Evolutionary conservation across 352 stramenopile species (phyloP), one percentile per base, ranked within the genome.

Genomic region (Poterioochromonas sp.): DNA sequence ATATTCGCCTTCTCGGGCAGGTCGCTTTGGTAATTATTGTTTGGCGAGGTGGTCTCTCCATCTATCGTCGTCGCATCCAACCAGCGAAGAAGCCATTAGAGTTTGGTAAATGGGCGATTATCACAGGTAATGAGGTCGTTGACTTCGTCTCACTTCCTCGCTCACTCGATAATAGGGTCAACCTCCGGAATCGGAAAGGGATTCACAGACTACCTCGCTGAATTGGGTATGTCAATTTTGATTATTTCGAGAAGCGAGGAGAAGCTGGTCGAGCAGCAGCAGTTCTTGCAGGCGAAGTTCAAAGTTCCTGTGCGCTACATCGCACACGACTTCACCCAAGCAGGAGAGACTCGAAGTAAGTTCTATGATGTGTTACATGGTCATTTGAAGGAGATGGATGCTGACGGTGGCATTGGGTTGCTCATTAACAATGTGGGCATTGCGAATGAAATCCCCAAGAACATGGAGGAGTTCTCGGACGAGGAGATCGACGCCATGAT

Each of bases 391-490:
- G 26, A 68, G 47, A 34, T 78, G 71, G 71, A 78, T 39, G 35
- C 3, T 18, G 47, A 78, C 20, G 71, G 71, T 39, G 71, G 71
- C 32, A 44, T 78, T 34, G 47, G 71, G 0, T 37, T 78, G 32
- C 71, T 78, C 1, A 49, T 78, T 34, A 78, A 78, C 32, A 78
- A 78, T 68, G 47, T 78, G 1, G 71, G 71, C 22, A 44, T 37
- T 32, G 71, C 71, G 1, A 78, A 78, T 43, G 12, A 69, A 22
- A 39, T 39, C 32, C 71, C 71, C 18, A 44, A 68, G 71, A 69
- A 41, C 22, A 47, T 78, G 2, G 26, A 49, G 3, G 71, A 78
- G 47, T 51, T 69, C 26, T 12, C 2, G 0, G 71, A 78, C 11
- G 20, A 69, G 29, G 71, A 78, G 26, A 12, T 44, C 0, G 41